A percentile compares a stretch with the other conserved stretches of the same genome.
These are phyloP conservation scores for Gastrolobium villosum DNA, from an alignment of 306 rosid genomes.

Conservation along the genomic window DNA sequence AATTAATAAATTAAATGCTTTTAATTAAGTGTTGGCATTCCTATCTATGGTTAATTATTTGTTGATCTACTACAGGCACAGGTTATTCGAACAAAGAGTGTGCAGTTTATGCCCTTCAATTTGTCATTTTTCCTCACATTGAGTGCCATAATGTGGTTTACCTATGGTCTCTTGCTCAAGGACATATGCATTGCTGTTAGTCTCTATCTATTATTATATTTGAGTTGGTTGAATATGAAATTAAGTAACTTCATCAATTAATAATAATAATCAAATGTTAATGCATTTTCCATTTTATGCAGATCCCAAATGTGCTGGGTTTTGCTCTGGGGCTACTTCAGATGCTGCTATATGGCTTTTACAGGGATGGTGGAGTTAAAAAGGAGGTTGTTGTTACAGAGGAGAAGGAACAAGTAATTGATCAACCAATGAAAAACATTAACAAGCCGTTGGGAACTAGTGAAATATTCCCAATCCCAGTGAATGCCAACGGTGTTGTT, in stretches of 20 bases:
- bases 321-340: slow-evolving; percentile 63
- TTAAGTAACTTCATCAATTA: too few relatives aligned
- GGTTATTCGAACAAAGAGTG: slow-evolving; percentile 66
- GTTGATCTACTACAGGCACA: slow-evolving; percentile 61
- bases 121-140: slow-evolving; percentile 69
- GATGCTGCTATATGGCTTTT: slow-evolving; percentile 64
- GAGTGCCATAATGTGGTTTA: slow-evolving; percentile 75
- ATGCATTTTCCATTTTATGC: not conserved
- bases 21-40: too few relatives aligned
- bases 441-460: too few relatives aligned
- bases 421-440: too few relatives aligned
- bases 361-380: slow-evolving; percentile 47
- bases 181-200: slow-evolving; percentile 68
- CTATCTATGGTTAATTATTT: too few relatives aligned
- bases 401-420: too few relatives aligned
- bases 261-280: too few relatives aligned
- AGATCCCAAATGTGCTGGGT: slow-evolving; percentile 70
- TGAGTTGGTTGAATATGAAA: too few relatives aligned
- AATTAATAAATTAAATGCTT: too few relatives aligned
- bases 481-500: not conserved
- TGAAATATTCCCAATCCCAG: slow-evolving; percentile 19
- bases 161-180: slow-evolving; percentile 58
- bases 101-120: slow-evolving; percentile 66
- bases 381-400: too few relatives aligned
- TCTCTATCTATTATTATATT: not conserved